Conservation (phyloP, 2,329 filamentous ascomycete species). For the Penicillium sp. region DNA sequence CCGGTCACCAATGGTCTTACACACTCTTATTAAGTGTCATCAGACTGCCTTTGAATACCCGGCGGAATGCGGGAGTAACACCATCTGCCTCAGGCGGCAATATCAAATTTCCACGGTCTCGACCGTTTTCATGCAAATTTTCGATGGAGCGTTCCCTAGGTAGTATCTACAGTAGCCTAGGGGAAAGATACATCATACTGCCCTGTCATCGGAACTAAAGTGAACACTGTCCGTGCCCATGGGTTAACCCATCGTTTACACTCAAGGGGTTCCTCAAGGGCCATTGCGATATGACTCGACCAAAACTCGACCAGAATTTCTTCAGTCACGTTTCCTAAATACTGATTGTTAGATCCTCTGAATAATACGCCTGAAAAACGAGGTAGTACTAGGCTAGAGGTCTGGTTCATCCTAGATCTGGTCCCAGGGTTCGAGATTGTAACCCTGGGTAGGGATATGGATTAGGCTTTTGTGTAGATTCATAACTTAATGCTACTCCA, state of each 20-base stretch:
- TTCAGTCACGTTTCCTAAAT: too few species aligned
- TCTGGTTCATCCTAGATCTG: neutral
- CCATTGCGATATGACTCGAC: neutral
- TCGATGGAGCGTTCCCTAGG: neutral
- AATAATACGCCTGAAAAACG: neutral
- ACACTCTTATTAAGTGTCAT: neutral
- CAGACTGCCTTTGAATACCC: neutral
- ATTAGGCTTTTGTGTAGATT: neutral
- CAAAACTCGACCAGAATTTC: neutral
- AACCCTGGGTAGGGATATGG: neutral
- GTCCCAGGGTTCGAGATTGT: neutral
- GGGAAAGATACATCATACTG: neutral
- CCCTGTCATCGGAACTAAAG: neutral
- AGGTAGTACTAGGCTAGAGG: neutral
- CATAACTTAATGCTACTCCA: neutral
- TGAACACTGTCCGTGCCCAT: neutral
- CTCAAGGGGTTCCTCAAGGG: neutral
- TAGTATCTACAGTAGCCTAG: neutral
- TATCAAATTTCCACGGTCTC: neutral
- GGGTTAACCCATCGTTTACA: neutral
- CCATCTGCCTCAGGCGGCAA: constrained; percentile 9
- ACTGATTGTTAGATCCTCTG: neutral
- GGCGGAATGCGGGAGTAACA: constrained; percentile 12
- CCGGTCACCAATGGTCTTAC: neutral
- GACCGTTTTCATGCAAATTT: constrained; percentile 12